A percentile compares a stretch with the other conserved stretches of the same genome.
phyloP scores from a whole-genome alignment of 1,284 basidiomycete genomes.

The Microbotryomycetes sp. region DNA sequence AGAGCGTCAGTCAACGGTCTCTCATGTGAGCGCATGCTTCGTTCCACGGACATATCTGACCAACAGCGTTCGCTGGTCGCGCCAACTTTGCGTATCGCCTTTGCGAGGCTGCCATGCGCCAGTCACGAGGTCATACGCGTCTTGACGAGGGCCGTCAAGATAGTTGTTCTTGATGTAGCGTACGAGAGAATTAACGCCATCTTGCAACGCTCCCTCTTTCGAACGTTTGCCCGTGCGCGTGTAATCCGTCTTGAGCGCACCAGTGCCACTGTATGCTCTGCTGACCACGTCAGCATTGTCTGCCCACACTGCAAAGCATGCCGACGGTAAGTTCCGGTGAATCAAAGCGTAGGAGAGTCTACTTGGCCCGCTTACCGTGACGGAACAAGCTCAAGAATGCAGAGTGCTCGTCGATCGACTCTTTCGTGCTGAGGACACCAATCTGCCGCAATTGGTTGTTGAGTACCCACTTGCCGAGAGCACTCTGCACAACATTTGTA shows the following conservation, averaged over 20 bases:
- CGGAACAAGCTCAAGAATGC: slow-evolving; percentile 75
- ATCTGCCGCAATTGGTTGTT: slow-evolving; percentile 67
- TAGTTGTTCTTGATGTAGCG: slow-evolving; percentile 96
- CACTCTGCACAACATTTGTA: slow-evolving; percentile 91
- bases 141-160: slow-evolving; percentile 90
- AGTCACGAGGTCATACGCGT: slow-evolving; percentile 89
- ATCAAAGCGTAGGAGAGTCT: too few relatives aligned
- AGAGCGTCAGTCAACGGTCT: slow-evolving; percentile 1
- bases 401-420: slow-evolving; percentile 67
- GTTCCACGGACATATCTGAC: slow-evolving; percentile 51
- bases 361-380: slow-evolving; percentile 65
- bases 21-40: slow-evolving; percentile 6
- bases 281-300: slow-evolving; percentile 92
- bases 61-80: slow-evolving; percentile 68
- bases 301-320: slow-evolving; percentile 72
- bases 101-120: slow-evolving; percentile 75
- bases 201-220: slow-evolving; percentile 67
- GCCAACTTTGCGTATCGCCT: slow-evolving; percentile 42
- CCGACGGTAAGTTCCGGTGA: slow-evolving; percentile 12
- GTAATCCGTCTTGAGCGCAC: slow-evolving; percentile 94
- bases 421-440: slow-evolving; percentile 61
- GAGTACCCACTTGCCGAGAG: slow-evolving; percentile 75
- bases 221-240: slow-evolving; percentile 85
- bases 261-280: slow-evolving; percentile 87
- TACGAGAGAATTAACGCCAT: slow-evolving; percentile 76